Evolutionary conservation across 805 yeast genomes (phyloP).

Genomic region (Sungouiozyma ichnusensis): DNA sequence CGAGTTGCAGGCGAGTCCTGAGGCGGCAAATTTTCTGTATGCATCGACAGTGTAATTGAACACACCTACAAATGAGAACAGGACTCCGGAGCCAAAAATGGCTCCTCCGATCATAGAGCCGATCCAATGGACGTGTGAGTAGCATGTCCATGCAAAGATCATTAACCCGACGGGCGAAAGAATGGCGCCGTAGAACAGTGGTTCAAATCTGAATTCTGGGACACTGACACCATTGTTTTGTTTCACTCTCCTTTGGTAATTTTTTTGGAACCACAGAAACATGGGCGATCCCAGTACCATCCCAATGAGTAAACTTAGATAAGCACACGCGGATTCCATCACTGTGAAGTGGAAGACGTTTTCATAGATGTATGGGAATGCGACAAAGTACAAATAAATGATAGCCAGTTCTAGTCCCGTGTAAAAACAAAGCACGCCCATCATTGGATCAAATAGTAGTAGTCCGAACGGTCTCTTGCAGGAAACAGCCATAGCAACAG

Average conservation of each 20-base stretch:
- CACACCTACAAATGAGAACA: slow-evolving; percentile 56
- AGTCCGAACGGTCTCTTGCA: slow-evolving; percentile 44
- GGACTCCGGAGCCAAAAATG: slow-evolving; percentile 63
- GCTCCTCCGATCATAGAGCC: slow-evolving; percentile 62
- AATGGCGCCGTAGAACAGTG: slow-evolving; percentile 57
- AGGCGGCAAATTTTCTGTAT: slow-evolving; percentile 44
- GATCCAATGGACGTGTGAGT: slow-evolving; percentile 55
- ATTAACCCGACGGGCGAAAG: slow-evolving; percentile 55
- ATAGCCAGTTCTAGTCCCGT: slow-evolving; percentile 50
- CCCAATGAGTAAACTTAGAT: slow-evolving; percentile 48
- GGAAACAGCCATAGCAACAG: slow-evolving; percentile 34
- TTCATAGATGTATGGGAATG: slow-evolving; percentile 50
- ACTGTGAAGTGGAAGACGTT: slow-evolving; percentile 41
- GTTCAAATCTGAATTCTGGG: slow-evolving; percentile 51
- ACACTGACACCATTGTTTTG: slow-evolving; percentile 38
- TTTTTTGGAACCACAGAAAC: slow-evolving; percentile 35
- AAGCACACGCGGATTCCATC: slow-evolving; percentile 54
- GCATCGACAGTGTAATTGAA: slow-evolving; percentile 58
- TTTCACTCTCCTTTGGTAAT: slow-evolving; percentile 34
- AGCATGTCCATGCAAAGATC: slow-evolving; percentile 70
- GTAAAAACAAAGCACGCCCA: slow-evolving; percentile 42
- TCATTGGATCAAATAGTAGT: slow-evolving; percentile 43
- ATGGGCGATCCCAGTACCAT: slow-evolving; percentile 36
- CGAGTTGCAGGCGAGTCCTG: slow-evolving; percentile 42
- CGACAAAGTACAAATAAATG: slow-evolving; percentile 55